Evolutionary conservation across 495 filamentous ascomycete species (phyloP).

Genomic region (Penicilliopsis zonata): DNA sequence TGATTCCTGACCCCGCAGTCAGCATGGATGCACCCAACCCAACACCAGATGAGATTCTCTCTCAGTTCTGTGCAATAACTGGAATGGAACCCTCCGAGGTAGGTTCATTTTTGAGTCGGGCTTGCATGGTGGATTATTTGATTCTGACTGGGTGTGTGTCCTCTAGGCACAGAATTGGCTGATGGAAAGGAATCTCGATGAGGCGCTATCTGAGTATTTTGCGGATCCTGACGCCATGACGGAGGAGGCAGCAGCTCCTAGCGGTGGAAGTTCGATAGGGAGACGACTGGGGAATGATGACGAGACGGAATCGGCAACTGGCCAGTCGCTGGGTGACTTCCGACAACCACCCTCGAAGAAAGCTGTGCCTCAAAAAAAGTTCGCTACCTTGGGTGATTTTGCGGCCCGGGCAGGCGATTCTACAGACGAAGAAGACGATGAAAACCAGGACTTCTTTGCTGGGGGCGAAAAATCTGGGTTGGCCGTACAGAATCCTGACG

Average conservation of each 20-base stretch:
- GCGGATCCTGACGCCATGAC: conserved; percentile 47
- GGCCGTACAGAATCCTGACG: conserved; percentile 83
- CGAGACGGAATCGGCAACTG: conserved; percentile 7
- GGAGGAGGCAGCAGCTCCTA: too few species aligned
- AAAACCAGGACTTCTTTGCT: conserved; percentile 74
- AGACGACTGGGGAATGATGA: conserved; percentile 19
- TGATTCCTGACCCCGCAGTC: too few species aligned
- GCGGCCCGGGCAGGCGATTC: conserved; percentile 38
- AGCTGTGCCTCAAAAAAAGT: conserved; percentile 34
- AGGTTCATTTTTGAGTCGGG: too few species aligned
- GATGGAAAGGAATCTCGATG: too few species aligned
- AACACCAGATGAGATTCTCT: conserved; percentile 57
- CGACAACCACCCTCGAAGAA: conserved; percentile 16
- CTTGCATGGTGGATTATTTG: too few species aligned
- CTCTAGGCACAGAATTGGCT: conserved; percentile 62
- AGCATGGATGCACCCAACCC: conserved; percentile 42
- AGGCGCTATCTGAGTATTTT: conserved; percentile 59
- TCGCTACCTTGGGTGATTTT: conserved; percentile 44
- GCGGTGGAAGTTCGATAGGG: too few species aligned
- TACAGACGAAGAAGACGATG: conserved; percentile 48
- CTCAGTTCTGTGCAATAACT: conserved; percentile 64
- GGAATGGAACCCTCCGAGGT: conserved; percentile 53
- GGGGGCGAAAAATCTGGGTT: conserved; percentile 95
- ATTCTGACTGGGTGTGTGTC: not conserved
- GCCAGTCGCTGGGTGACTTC: conserved; percentile 22